Evolutionary conservation across 768 basidiomycete species (phyloP), one percentile per base, ranked within the genome.

Genomic region (Suillus paluster): DNA sequence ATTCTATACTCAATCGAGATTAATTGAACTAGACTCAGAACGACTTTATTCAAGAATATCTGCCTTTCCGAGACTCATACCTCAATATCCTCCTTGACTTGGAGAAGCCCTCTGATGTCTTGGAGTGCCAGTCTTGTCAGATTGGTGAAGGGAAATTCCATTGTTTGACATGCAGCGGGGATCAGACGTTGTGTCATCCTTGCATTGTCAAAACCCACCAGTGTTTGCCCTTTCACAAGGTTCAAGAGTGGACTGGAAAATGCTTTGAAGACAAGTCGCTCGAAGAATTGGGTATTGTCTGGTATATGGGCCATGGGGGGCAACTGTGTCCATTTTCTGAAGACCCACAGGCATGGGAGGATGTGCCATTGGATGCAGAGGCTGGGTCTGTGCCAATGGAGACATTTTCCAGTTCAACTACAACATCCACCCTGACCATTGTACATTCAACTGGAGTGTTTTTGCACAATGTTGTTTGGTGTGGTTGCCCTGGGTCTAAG

Each of bases 281-380:
- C 0, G 67, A 67, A 63, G 54, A 70, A 15, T 57, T 68, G 5
- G 72, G 72, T 0, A 21, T 66, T 2, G 62, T 66, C 2, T 50
- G 69, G 10, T 65, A 67, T 44, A 27, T 68, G 1, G 71, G 73
- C 1, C 74, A 75, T 55, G 41, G 63, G 5, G 70, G 71, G 1
- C 9, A 44, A 1, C 60, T 53, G 0, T 73, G 71, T 57, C 72
- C 69, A n/a, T 17, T 11, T 3, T 1, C 19, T 23, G 14, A 34
- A n/a, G 30, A 21, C n/a, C 11, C 21, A 5, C 44, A 23, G 9
- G 21, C 10, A 45, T 56, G 36, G 36, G 19, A 25, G 11, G 10
- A 45, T 38, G 14, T 38, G 38, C 14, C 38, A 38, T 2, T 14
- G 14, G 38, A 38, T 38, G 38, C 14, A 38, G 38, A 38, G 38